Percentiles rank a stretch among this genome's conserved stretches.
These are phyloP conservation scores for Naganishia antarctica DNA, from an alignment of 768 basidiomycete genomes.

Conservation along the genomic window DNA sequence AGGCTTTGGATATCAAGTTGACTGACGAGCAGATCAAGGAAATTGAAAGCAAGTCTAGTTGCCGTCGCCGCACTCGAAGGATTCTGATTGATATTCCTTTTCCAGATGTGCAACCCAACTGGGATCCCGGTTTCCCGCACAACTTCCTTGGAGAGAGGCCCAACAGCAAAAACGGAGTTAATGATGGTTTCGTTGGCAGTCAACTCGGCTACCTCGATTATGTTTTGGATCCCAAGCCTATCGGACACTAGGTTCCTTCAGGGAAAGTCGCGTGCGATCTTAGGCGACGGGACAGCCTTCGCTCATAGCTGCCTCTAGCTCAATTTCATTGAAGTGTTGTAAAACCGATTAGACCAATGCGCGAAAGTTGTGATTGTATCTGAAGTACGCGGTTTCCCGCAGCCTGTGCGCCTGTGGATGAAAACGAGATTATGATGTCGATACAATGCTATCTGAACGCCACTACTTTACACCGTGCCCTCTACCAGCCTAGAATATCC, in stretches of 20 bases:
- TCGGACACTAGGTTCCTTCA: neutral
- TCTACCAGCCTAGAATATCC: neutral
- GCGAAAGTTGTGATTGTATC: no score
- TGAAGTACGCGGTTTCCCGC: no score
- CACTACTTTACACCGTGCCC: neutral
- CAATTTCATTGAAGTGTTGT: no score
- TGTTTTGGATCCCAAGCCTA: slow-evolving; percentile 18
- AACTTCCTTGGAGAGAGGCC: slow-evolving; percentile 6
- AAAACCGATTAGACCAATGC: no score
- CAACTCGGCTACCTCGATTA: slow-evolving; percentile 18
- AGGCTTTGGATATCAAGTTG: slow-evolving; percentile 33
- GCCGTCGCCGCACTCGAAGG: no score
- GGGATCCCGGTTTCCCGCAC: slow-evolving; percentile 15
- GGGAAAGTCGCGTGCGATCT: no score
- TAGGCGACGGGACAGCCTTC: no score
- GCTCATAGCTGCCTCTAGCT: no score
- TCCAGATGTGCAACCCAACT: slow-evolving; percentile 6
- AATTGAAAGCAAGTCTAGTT: neutral
- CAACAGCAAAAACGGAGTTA: slow-evolving; percentile 7
- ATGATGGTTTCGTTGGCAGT: neutral
- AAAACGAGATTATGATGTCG: neutral
- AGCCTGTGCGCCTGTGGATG: no score
- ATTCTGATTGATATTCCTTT: no score
- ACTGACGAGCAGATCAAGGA: slow-evolving; percentile 36
- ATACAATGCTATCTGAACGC: slow-evolving; percentile 7